Conservation (phyloP, 306 rosid species). For the Urtica urens region DNA sequence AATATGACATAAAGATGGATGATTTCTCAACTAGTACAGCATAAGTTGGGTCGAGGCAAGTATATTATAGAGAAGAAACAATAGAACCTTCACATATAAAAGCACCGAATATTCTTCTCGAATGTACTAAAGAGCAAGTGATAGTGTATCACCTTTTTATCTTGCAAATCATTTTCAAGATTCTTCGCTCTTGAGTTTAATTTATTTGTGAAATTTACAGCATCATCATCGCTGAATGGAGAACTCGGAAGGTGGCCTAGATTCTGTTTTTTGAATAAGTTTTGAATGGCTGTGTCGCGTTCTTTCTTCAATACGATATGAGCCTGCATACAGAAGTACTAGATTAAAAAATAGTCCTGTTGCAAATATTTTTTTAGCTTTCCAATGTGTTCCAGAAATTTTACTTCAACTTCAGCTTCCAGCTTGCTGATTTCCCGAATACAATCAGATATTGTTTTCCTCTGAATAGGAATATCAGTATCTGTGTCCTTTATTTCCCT, state of each 20-base stretch:
- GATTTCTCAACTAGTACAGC: neutral
- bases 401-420: slow-evolving; percentile 75
- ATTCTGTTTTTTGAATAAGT: slow-evolving; percentile 43
- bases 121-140: neutral
- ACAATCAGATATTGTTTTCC: slow-evolving; percentile 22
- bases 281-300: slow-evolving; percentile 61
- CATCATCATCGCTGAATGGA: slow-evolving; percentile 58
- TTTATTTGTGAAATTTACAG: slow-evolving; percentile 51
- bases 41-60: neutral
- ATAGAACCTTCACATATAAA: neutral
- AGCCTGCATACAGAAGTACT: slow-evolving; percentile 46
- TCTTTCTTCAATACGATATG: slow-evolving; percentile 56
- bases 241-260: slow-evolving; percentile 60
- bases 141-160: slow-evolving; percentile 53
- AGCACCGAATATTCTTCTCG: neutral
- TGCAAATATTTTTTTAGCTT: slow-evolving; percentile 9
- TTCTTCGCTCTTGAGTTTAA: slow-evolving; percentile 52
- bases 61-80: neutral
- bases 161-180: slow-evolving; percentile 63
- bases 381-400: slow-evolving; percentile 15
- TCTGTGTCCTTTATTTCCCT: slow-evolving; percentile 55
- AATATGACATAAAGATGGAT: slow-evolving; percentile 1
- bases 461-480: slow-evolving; percentile 31
- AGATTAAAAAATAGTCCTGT: slow-evolving; percentile 16
- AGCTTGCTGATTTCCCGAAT: slow-evolving; percentile 62